Evolutionary conservation across 306 rosid species (phyloP).

Genomic region (Herpetospermum pedunculosum): DNA sequence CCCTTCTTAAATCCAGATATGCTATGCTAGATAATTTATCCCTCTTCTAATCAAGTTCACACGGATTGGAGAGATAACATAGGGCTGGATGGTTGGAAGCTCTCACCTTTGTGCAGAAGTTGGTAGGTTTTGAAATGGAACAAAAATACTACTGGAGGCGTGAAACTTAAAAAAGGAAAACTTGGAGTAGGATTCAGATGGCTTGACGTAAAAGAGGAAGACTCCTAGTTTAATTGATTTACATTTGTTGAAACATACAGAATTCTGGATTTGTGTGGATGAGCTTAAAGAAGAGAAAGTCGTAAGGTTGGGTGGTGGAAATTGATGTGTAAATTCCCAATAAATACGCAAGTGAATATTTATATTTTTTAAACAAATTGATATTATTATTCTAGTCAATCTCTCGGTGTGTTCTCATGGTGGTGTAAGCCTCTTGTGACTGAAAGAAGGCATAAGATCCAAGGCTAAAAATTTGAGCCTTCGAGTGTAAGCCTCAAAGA

Average conservation of each 20-base stretch:
- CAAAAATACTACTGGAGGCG: neutral
- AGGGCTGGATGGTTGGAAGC: neutral
- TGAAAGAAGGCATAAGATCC: too few relatives aligned
- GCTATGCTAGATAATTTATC: neutral
- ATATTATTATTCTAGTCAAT: too few relatives aligned
- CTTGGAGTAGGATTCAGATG: neutral
- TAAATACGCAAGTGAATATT: too few relatives aligned
- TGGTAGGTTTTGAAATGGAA: too few relatives aligned
- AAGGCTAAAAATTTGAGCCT: too few relatives aligned
- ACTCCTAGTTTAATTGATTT: neutral
- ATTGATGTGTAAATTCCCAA: too few relatives aligned
- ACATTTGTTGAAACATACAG: neutral
- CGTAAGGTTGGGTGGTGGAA: neutral
- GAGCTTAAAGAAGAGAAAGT: neutral
- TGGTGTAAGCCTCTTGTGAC: too few relatives aligned
- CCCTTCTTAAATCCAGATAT: neutral
- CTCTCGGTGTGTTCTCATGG: too few relatives aligned
- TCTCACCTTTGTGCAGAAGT: neutral
- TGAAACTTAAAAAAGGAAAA: neutral
- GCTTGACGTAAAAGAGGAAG: neutral
- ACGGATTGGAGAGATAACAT: neutral
- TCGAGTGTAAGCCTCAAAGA: too few relatives aligned
- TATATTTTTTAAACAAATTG: too few relatives aligned
- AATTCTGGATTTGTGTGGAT: neutral
- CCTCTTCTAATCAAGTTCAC: neutral